Percentiles rank a stretch among this genome's conserved stretches.
Evolutionary conservation across 345 rosid genomes (phyloP).

Genomic region (Raphanus sativus): DNA sequence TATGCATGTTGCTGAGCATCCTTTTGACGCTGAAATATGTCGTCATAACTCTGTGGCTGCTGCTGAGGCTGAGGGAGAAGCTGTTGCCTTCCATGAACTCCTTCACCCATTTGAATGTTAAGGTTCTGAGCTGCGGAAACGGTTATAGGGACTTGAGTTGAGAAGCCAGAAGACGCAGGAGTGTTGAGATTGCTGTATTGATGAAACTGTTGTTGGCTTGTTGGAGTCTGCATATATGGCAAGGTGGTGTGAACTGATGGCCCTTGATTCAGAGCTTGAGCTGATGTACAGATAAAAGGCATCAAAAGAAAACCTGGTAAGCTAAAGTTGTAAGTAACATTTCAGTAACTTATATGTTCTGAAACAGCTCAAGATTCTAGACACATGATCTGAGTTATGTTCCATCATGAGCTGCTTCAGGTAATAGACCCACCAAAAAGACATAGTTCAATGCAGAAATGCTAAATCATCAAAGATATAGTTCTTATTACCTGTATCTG

Average conservation of each 20-base stretch:
- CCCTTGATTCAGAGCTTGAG: conserved; percentile 52
- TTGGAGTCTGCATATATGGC: conserved; percentile 50
- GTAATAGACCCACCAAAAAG: neutral
- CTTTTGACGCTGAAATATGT: conserved; percentile 44
- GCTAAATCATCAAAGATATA: neutral
- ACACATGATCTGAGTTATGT: neutral
- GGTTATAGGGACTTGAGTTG: conserved; percentile 43
- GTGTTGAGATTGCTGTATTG: conserved; percentile 37
- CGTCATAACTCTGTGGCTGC: conserved; percentile 45
- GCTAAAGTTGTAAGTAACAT: neutral
- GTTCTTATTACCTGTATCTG: conserved; percentile 49
- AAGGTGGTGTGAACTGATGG: conserved; percentile 39
- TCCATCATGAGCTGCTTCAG: neutral
- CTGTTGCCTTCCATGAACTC: conserved; percentile 52
- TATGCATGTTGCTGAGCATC: too few relatives aligned
- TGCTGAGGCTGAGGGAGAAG: conserved; percentile 49
- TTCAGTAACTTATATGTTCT: neutral
- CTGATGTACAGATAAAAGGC: conserved; percentile 6
- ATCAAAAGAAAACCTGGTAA: conserved; percentile 1
- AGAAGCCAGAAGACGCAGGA: conserved; percentile 53
- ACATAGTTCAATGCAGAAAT: neutral
- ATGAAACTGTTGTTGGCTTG: conserved; percentile 48
- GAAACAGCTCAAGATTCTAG: neutral
- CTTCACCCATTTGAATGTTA: conserved; percentile 55
- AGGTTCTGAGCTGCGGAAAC: conserved; percentile 52